Evolutionary conservation across 176 grass and related monocot genomes (phyloP).

Genomic region (Lolium perenne): DNA sequence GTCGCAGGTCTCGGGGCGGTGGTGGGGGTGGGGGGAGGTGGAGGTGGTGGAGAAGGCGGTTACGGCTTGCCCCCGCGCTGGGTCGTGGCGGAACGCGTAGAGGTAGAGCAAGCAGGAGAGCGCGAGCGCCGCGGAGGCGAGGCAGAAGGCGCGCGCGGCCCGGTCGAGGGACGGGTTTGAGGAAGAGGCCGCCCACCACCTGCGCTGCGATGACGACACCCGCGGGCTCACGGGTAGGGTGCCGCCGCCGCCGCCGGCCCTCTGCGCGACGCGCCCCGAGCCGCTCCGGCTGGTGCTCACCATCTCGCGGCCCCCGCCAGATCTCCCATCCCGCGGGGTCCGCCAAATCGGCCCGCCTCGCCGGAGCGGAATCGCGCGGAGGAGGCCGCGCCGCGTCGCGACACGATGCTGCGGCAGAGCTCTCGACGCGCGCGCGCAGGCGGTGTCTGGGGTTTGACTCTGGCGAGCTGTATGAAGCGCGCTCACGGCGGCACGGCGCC

Average conservation of each 20-base stretch:
- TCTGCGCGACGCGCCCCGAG: slow-evolving; percentile 47
- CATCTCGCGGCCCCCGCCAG: slow-evolving; percentile 53
- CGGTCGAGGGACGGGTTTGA: slow-evolving; percentile 46
- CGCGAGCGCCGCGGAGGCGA: slow-evolving; percentile 62
- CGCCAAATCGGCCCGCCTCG: slow-evolving; percentile 44
- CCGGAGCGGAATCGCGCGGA: background rate
- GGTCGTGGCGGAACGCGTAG: slow-evolving; percentile 55
- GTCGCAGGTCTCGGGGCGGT: slow-evolving; percentile 49
- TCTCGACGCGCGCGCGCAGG: slow-evolving; percentile 15
- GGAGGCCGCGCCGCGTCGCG: background rate
- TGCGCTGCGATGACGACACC: slow-evolving; percentile 28
- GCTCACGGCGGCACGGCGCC: slow-evolving; percentile 34
- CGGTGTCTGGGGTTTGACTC: background rate
- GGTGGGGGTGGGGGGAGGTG: too few species aligned
- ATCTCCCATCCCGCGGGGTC: slow-evolving; percentile 48
- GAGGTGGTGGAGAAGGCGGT: too few species aligned
- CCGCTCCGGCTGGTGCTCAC: slow-evolving; percentile 48
- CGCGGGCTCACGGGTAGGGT: slow-evolving; percentile 60
- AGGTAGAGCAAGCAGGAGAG: slow-evolving; percentile 71
- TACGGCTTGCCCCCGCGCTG: background rate
- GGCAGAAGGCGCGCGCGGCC: slow-evolving; percentile 46
- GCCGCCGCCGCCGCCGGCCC: slow-evolving; percentile 36
- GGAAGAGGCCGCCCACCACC: slow-evolving; percentile 54
- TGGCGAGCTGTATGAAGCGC: background rate
- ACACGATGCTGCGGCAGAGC: too few species aligned